These are phyloP conservation scores for Ziziphus jujuba DNA, from an alignment of 306 rosid species.

Conservation along the genomic window DNA sequence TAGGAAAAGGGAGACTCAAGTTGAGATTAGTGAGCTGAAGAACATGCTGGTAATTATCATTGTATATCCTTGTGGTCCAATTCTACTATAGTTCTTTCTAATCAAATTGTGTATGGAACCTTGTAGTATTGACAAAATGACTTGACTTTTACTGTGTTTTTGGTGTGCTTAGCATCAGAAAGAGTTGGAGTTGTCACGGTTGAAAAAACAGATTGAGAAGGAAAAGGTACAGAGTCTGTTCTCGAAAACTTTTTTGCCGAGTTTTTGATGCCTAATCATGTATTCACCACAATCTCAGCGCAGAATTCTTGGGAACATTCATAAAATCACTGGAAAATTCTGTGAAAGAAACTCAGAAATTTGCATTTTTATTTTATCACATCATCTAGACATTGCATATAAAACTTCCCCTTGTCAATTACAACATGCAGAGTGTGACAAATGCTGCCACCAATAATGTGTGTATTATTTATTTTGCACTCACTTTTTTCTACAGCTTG, in stretches of 20 bases:
- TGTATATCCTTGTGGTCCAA: slow-evolving; percentile 13
- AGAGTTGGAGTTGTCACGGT: slow-evolving; percentile 72
- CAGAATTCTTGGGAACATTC: no score
- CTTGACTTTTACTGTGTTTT: slow-evolving; percentile 21
- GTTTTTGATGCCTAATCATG: background rate
- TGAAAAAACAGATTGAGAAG: slow-evolving; percentile 79
- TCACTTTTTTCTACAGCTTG: slow-evolving; percentile 55
- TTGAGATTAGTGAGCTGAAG: slow-evolving; percentile 68
- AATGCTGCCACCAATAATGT: no score
- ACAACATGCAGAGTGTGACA: no score
- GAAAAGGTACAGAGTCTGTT: slow-evolving; percentile 64
- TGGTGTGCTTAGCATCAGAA: slow-evolving; percentile 63
- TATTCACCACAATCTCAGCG: background rate
- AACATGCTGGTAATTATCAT: slow-evolving; percentile 71
- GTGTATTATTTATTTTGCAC: slow-evolving; percentile 20
- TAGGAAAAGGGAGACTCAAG: slow-evolving; percentile 44
- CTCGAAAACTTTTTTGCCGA: background rate
- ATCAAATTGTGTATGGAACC: slow-evolving; percentile 9
- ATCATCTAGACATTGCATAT: no score
- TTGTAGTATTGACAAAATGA: slow-evolving; percentile 4
- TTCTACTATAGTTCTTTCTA: slow-evolving; percentile 8
- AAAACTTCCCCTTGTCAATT: no score
- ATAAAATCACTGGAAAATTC: no score
- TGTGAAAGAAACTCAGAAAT: no score
- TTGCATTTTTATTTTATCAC: no score